Conservation (phyloP, 306 rosid genomes). For the Abrus pulchellus region DNA sequence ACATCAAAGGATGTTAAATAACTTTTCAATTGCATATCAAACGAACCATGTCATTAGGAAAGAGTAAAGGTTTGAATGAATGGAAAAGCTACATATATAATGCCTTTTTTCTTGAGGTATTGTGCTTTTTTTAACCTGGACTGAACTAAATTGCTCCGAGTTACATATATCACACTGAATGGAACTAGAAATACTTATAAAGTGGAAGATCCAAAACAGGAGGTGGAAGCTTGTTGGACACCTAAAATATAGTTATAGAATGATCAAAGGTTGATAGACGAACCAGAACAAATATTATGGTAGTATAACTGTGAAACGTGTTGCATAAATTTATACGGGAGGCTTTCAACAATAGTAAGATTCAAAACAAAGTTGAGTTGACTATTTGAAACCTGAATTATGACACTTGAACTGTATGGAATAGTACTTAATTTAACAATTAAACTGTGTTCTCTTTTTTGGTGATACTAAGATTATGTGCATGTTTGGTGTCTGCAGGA, state of each 20-base stretch:
- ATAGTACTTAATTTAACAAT: constrained; percentile 28
- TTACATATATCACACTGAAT: background rate
- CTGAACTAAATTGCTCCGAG: background rate
- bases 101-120: constrained; percentile 5
- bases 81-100: constrained; percentile 10
- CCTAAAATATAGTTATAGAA: constrained; percentile 8
- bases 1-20: constrained; percentile 30
- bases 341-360: constrained; percentile 3
- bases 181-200: constrained; percentile 15
- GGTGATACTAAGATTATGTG: constrained; percentile 33
- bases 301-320: constrained; percentile 28
- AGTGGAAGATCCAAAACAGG: constrained; percentile 24
- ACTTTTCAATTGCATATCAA: constrained; percentile 9
- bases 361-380: background rate
- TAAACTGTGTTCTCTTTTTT: constrained; percentile 22
- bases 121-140: background rate
- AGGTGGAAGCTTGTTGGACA: background rate
- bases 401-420: constrained; percentile 10
- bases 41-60: constrained; percentile 18
- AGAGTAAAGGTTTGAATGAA: constrained; percentile 1
- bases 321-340: constrained; percentile 32
- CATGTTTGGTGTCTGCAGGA: constrained; percentile 62
- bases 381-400: background rate
- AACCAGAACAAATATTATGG: constrained; percentile 10
- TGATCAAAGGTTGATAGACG: constrained; percentile 16